A percentile compares a stretch with the other conserved stretches of the same genome.
phyloP scores from a whole-genome alignment of 2,329 filamentous ascomycete genomes.

The Arthroderma sp. region DNA sequence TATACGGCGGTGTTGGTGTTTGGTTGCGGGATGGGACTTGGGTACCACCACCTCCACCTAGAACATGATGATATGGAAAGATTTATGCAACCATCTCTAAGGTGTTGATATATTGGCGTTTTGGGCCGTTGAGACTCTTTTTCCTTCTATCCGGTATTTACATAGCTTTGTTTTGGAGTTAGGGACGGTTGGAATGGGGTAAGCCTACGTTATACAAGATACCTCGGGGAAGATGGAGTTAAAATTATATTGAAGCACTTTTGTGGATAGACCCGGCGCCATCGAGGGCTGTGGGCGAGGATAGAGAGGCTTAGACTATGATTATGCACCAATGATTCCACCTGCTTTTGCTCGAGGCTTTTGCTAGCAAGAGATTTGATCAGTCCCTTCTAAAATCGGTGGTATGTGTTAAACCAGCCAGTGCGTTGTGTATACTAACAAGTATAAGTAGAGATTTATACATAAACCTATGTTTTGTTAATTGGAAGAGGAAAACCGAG shows the following conservation, averaged over 20 bases:
- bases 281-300: too few relatives aligned
- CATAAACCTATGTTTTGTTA: conserved; percentile 2
- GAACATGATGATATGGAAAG: conserved; percentile 6
- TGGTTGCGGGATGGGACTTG: conserved; percentile 21
- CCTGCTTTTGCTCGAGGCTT: background rate
- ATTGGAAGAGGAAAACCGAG: background rate
- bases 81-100: background rate
- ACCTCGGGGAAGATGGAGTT: background rate
- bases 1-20: conserved; percentile 30
- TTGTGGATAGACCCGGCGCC: too few relatives aligned
- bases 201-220: background rate
- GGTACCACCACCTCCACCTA: conserved; percentile 15
- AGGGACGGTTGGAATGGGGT: background rate
- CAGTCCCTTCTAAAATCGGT: too few relatives aligned
- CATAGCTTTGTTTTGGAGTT: background rate
- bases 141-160: background rate
- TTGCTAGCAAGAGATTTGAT: background rate
- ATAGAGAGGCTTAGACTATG: too few relatives aligned
- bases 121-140: background rate
- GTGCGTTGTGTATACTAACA: too few relatives aligned
- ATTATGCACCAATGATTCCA: too few relatives aligned
- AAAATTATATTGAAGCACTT: background rate
- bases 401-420: too few relatives aligned
- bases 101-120: background rate
- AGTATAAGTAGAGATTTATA: too few relatives aligned